Base-by-base conservation (phyloP, 352 stramenopile species). In the Phytophthora idaei region DNA sequence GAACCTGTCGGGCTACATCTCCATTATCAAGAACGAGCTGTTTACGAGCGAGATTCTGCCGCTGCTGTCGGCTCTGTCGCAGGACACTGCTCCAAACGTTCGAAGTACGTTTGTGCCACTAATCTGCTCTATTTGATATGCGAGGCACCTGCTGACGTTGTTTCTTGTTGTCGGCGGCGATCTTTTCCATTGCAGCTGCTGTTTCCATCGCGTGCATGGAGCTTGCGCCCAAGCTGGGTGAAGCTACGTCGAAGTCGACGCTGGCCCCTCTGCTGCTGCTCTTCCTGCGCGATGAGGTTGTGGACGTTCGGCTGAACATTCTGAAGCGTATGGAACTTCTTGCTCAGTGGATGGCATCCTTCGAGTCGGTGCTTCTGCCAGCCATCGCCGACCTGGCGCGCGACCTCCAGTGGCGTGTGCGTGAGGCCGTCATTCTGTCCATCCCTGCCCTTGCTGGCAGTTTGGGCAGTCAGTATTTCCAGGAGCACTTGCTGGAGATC, bases 221-320 rank as follows among this genome's bases (percentile, higher is more conserved):
- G 77, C 90, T 98, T 10, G 81, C 93, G 15, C 92, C 87, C 29
- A 97, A 98, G 67, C 89, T 97, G 45, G 91, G 92, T 17, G 82
- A 98, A 61, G 85, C 87, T 8, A 83, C 95, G 34, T 97, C 97
- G 71, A 97, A 98, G 79, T 82, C 67, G 48, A 84, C 76, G 34
- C 74, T 95, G 2, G 80, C 86, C 10, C 85, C 95, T 63, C 61
- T 97, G 49, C 57, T 94, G 52, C 67, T 93, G 15, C 75, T 94
- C 36, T 93, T 94, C 72, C 60, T 95, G 47, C 86, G 85, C 17
- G 90, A 98, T 66, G 89, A 96, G 61, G 86, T 97, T 52, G 90
- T 96, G 25, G 94, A 98, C 75, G 94, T 98, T 29, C 93, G 97
- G 52, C 80, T 98, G 5, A 97, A 98, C 76, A 97, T 98, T 50